Conservation (phyloP, 2,329 filamentous ascomycete species). For the Hypoxylon sp. region DNA sequence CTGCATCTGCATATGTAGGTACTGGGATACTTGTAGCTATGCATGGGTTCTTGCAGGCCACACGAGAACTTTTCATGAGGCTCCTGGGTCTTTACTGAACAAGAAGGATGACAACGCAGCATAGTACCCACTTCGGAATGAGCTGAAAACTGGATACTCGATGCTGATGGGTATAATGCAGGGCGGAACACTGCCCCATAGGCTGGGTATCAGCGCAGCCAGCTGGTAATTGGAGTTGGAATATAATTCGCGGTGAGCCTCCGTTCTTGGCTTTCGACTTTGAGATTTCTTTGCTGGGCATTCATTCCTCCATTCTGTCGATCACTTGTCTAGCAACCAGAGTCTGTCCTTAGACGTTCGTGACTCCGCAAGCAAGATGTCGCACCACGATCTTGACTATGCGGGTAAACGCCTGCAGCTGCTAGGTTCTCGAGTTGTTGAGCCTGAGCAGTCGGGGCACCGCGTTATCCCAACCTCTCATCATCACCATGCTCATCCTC, state of each 20-base stretch:
- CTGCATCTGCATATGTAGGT: constrained; percentile 28
- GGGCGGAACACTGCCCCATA: constrained; percentile 36
- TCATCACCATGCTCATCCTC: constrained; percentile 33
- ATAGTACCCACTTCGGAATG: constrained; percentile 36
- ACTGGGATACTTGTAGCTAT: constrained; percentile 16
- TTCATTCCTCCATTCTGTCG: constrained; percentile 12
- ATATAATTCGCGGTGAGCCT: constrained; percentile 43
- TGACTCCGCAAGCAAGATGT: constrained; percentile 25
- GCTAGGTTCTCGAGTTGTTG: constrained; percentile 45
- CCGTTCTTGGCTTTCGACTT: constrained; percentile 38
- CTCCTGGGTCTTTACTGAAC: constrained; percentile 30
- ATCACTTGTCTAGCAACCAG: constrained; percentile 20
- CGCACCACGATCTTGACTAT: constrained; percentile 46
- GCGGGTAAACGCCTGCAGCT: constrained; percentile 45
- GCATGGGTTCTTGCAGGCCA: constrained; percentile 15
- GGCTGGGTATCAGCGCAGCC: constrained; percentile 34
- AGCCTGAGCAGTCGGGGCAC: constrained; percentile 32
- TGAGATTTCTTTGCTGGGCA: constrained; percentile 17
- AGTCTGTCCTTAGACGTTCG: background rate
- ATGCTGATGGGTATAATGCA: constrained; percentile 26
- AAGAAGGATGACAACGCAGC: constrained; percentile 41
- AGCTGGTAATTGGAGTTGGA: constrained; percentile 20
- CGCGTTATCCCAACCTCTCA: constrained; percentile 37
- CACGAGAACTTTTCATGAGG: constrained; percentile 33
- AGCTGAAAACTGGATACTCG: constrained; percentile 30